Evolutionary conservation across 2,329 filamentous ascomycete genomes (phyloP).

Genomic region (Colletotrichum godetiae): DNA sequence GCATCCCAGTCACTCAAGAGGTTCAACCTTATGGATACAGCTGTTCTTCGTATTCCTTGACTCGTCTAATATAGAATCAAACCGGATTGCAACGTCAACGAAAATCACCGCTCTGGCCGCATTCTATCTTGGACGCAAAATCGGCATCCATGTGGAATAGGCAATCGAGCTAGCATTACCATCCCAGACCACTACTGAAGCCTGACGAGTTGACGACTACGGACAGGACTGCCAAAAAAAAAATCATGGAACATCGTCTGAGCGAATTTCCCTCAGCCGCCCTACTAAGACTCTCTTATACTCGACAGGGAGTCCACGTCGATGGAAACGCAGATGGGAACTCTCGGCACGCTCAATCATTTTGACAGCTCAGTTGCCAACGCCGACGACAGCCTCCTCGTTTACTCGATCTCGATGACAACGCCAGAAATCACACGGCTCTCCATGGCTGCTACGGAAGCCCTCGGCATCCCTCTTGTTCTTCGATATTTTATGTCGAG

Average conservation of each 20-base stretch:
- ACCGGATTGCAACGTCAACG: neutral
- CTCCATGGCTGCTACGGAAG: neutral
- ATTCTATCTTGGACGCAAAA: neutral
- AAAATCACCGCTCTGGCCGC: neutral
- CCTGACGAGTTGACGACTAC: neutral
- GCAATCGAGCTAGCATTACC: neutral
- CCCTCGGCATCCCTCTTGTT: neutral
- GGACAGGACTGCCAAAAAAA: neutral
- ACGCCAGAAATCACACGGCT: neutral
- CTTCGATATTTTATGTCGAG: neutral
- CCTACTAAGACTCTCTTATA: neutral
- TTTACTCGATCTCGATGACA: neutral
- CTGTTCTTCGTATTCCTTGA: neutral
- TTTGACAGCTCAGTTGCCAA: conserved; percentile 3
- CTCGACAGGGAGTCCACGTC: conserved; percentile 12
- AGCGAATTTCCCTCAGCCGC: neutral
- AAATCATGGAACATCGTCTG: neutral
- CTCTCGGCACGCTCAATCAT: neutral
- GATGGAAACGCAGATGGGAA: neutral
- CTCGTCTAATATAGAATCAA: neutral
- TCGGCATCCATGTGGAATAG: neutral
- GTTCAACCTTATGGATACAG: neutral
- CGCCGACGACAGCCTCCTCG: neutral
- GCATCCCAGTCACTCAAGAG: neutral
- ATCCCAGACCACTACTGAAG: no score